These are phyloP conservation scores for Stemphylium lycopersici DNA, from an alignment of 2,329 filamentous ascomycete species.

Conservation along the genomic window DNA sequence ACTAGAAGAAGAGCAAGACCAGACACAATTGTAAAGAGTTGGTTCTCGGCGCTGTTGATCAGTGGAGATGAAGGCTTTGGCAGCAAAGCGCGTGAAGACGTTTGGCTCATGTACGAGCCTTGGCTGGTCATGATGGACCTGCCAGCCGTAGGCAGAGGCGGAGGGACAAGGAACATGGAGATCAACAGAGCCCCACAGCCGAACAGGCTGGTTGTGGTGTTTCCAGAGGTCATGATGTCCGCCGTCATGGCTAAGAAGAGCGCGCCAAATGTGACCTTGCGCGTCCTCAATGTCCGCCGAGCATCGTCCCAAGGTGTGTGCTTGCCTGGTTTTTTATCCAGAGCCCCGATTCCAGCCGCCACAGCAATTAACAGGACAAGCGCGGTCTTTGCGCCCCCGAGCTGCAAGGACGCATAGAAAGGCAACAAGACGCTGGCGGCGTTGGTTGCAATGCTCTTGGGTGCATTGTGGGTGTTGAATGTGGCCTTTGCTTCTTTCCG, in stretches of 20 bases:
- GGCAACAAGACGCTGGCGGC: slow-evolving; percentile 57
- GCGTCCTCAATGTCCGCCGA: slow-evolving; percentile 45
- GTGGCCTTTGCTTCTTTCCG: slow-evolving; percentile 38
- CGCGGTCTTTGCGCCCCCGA: slow-evolving; percentile 61
- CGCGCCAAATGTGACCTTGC: slow-evolving; percentile 45
- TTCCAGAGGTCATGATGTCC: slow-evolving; percentile 40
- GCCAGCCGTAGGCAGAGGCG: slow-evolving; percentile 51
- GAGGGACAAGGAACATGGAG: slow-evolving; percentile 57
- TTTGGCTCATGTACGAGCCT: slow-evolving; percentile 30
- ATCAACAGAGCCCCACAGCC: slow-evolving; percentile 56
- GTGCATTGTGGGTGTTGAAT: slow-evolving; percentile 13
- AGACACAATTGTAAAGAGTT: slow-evolving; percentile 51
- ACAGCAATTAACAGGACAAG: slow-evolving; percentile 57
- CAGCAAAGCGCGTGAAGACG: slow-evolving; percentile 31
- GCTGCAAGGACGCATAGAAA: slow-evolving; percentile 61
- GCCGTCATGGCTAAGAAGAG: slow-evolving; percentile 42
- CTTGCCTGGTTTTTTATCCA: slow-evolving; percentile 41
- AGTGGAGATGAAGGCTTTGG: slow-evolving; percentile 45
- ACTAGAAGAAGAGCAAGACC: slow-evolving; percentile 47
- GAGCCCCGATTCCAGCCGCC: slow-evolving; percentile 52
- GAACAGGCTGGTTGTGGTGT: slow-evolving; percentile 39
- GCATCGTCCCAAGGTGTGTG: slow-evolving; percentile 39
- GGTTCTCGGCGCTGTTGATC: slow-evolving; percentile 48
- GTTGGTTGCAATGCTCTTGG: slow-evolving; percentile 39
- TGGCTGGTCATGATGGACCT: slow-evolving; percentile 39